Base-by-base conservation (phyloP, 192 early-diverging fungal genomes). In the Coemansia aciculifera region DNA sequence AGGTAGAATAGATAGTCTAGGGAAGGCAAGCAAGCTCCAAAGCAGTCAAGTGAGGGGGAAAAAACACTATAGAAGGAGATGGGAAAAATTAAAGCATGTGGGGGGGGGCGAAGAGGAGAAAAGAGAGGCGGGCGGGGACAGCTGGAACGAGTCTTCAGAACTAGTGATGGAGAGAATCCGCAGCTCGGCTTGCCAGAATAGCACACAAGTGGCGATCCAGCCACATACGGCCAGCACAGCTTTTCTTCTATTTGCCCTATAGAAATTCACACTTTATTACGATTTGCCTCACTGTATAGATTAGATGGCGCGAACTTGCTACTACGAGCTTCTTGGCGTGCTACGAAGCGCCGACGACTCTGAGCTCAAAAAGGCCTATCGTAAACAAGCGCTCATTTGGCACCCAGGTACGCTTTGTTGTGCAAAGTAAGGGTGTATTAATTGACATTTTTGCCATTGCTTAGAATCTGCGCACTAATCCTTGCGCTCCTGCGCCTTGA, bases 301-400 rank as follows among this genome's bases (percentile, higher is more conserved):
- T 32, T 56, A 5, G 39, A 85, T 85, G 84, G 71, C 79, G 75
- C 86, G 89, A 37, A 91, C 86, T 15, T 98, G 95, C 75, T 92
- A 98, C 75, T 98, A 98, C 76, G 93, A 94, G 60, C 72, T 96
- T 49, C 89, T 98, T 10, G 91, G 88, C 34, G 90, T 98, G 37
- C 90, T 90, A 44, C 80, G 88, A 40, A 85, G 72, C 52, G 95
- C 93, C 10, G 85, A 84, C 31, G 79, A 85, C 27, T 77, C 86
- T 8, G 95, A 95, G 11, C 84, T 98, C 24, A 97, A 96, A 72
- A 96, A 94, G 79, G 96, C 94, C 1, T 94, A 93, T 67, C 79
- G 90, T 17, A 84, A 83, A 48, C 86, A 90, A 64, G 92, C 92
- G 15, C 75, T 94, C 23, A 75, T 88, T 72, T 92, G 90, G 90